phyloP scores from a whole-genome alignment of 495 filamentous ascomycete genomes.

The Aspergillus incahuasiensis region DNA sequence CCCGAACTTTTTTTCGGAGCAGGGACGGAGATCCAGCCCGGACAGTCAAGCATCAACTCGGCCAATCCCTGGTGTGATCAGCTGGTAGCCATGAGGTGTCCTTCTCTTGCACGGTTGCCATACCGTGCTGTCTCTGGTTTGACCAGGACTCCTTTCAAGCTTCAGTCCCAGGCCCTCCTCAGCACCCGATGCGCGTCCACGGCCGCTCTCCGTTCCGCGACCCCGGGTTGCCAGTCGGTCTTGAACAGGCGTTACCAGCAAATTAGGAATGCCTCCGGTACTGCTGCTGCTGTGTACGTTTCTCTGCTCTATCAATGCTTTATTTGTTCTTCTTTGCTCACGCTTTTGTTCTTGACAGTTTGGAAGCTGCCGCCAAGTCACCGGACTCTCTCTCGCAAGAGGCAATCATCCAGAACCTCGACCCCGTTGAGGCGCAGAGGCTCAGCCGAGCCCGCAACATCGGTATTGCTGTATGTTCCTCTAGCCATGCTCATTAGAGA shows the following conservation, averaged over 20 bases:
- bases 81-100: conserved; percentile 40
- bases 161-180: conserved; percentile 37
- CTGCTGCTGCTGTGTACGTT: conserved; percentile 41
- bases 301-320: not conserved
- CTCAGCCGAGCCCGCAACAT: conserved; percentile 86
- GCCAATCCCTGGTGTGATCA: conserved; percentile 27
- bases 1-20: conserved; percentile 43
- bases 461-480: conserved; percentile 78
- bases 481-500: not conserved
- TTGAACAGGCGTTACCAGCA: conserved; percentile 35
- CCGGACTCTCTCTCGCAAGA: conserved; percentile 59
- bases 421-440: conserved; percentile 69
- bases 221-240: conserved; percentile 38
- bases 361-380: conserved; percentile 59
- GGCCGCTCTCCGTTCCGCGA: conserved; percentile 39
- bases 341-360: conserved; percentile 19
- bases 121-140: conserved; percentile 41
- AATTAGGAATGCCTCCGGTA: conserved; percentile 38
- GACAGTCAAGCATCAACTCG: conserved; percentile 20
- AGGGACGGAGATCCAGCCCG: conserved; percentile 13
- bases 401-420: conserved; percentile 66
- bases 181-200: conserved; percentile 38
- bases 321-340: conserved; percentile 13
- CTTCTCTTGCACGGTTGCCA: conserved; percentile 42
- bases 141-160: conserved; percentile 35